These are phyloP conservation scores for Saraca asoca DNA, from an alignment of 331 rosid species.

Conservation along the genomic window DNA sequence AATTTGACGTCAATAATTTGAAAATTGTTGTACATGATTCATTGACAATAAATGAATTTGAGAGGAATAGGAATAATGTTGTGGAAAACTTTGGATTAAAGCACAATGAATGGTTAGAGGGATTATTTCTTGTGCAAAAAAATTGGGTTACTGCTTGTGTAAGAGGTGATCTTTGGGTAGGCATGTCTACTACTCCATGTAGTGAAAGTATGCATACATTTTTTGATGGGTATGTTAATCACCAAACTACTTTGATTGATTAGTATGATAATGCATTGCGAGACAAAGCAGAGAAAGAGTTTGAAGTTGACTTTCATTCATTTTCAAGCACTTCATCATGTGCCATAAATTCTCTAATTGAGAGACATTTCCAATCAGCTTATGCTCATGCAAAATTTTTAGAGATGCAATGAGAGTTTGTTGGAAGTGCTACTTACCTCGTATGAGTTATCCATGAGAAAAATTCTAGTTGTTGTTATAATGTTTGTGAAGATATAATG, in stretches of 20 bases:
- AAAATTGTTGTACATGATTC: neutral
- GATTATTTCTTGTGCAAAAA: neutral
- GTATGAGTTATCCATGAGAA: too few species aligned
- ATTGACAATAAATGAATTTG: conserved; percentile 1
- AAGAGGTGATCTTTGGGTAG: conserved; percentile 18
- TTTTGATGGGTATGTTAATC: neutral
- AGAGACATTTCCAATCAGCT: conserved; percentile 5
- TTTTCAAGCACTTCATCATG: neutral
- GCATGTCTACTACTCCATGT: conserved; percentile 13
- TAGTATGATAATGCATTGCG: conserved; percentile 7
- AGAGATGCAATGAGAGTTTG: conserved; percentile 3
- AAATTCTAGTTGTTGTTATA: neutral
- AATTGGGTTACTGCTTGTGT: conserved; percentile 20
- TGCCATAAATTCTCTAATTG: conserved; percentile 1
- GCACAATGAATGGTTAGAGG: conserved; percentile 20
- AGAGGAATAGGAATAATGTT: neutral
- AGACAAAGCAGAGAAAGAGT: conserved; percentile 19
- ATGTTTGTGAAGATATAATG: conserved; percentile 15
- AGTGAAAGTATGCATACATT: conserved; percentile 10
- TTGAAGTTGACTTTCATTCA: too few species aligned
- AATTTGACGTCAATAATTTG: too few species aligned
- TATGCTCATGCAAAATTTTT: conserved; percentile 24
- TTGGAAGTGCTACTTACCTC: too few species aligned
- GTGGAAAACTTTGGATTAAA: neutral
- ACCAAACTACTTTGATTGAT: neutral